Base-by-base conservation (phyloP, 805 yeast species). In the Saturnispora sanitii region DNA sequence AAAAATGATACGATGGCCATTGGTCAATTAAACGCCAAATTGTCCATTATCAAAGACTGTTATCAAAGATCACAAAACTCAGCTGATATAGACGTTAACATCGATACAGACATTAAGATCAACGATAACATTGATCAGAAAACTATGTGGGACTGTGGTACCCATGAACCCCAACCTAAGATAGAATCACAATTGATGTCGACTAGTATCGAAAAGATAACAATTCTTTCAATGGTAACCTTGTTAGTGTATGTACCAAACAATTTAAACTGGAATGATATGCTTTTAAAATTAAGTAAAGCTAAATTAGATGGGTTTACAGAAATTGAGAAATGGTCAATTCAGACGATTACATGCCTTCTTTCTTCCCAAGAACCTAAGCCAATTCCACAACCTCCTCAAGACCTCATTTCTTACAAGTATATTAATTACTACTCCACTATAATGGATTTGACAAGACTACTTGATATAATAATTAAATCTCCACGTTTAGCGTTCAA, bases 121-220 rank as follows among this genome's bases (percentile, higher is more conserved):
- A 51, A 49, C 18, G 90, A 83, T 53, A 79, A 79, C 48, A 66
- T 90, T 41, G 92, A 83, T 50, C 57, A 62, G 41, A 61, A 56
- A 5, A 68, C 74, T 7, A 51, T 77, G 37, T 76, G 77, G 74
- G 70, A 72, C 40, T 59, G 70, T 49, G 77, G 72, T 12, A 54
- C 60, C 26, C 61, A 61, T 33, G 61, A 61, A 30, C 53, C 45
- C n/a, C 42, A 49, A 2, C 38, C 42, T 2, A 35, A 49, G 3
- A 47, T 45, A 2, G 15, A 48, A 1, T 42, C 55, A 35, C 20
- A 3, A 22, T 50, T 33, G 55, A 62, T n/a, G 62, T 46, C 23
- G 18, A 37, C 19, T 17, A 31, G 34, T 12, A 27, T 46, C 3
- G 47, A 47, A 12, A 65, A 66, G 52, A 52, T 72, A 18, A 57